These are phyloP conservation scores for Saccharomycopsis sp. DNA, from an alignment of 805 yeast species.

Conservation along the genomic window DNA sequence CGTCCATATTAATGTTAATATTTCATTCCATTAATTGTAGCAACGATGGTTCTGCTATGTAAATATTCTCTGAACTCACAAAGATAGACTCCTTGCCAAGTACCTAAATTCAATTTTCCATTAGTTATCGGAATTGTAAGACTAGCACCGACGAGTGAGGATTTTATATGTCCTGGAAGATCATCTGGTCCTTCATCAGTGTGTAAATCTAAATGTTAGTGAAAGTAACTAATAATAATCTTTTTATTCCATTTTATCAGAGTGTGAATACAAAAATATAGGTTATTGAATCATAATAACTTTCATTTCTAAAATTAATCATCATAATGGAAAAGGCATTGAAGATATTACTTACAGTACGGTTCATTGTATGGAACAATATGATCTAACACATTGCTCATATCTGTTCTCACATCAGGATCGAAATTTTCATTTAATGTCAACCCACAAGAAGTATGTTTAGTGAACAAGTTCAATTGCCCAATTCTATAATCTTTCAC, in stretches of 20 bases:
- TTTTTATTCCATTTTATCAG: too few relatives aligned
- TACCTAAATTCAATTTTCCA: constrained; percentile 64
- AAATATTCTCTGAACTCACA: constrained; percentile 62
- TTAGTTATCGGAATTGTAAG: constrained; percentile 62
- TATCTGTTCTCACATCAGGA: constrained; percentile 65
- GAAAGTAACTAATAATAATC: not conserved
- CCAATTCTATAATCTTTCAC: constrained; percentile 56
- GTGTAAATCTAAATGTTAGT: constrained; percentile 38
- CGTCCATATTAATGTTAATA: not conserved
- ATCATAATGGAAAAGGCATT: too few relatives aligned
- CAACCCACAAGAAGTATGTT: constrained; percentile 75
- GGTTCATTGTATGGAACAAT: constrained; percentile 54
- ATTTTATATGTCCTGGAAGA: constrained; percentile 76
- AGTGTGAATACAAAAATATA: not conserved
- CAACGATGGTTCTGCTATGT: constrained; percentile 62
- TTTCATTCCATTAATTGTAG: constrained; percentile 59
- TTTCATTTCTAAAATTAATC: too few relatives aligned
- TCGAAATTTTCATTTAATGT: constrained; percentile 78
- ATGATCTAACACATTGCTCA: constrained; percentile 55
- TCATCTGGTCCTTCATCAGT: constrained; percentile 79
- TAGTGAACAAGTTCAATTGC: constrained; percentile 55
- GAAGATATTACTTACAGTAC: constrained; percentile 14
- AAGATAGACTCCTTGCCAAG: constrained; percentile 82
- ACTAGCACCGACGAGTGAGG: constrained; percentile 55
- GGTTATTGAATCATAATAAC: not conserved